Evolutionary conservation across 257 asterid species (phyloP).

Genomic region (Fraxinus americana): DNA sequence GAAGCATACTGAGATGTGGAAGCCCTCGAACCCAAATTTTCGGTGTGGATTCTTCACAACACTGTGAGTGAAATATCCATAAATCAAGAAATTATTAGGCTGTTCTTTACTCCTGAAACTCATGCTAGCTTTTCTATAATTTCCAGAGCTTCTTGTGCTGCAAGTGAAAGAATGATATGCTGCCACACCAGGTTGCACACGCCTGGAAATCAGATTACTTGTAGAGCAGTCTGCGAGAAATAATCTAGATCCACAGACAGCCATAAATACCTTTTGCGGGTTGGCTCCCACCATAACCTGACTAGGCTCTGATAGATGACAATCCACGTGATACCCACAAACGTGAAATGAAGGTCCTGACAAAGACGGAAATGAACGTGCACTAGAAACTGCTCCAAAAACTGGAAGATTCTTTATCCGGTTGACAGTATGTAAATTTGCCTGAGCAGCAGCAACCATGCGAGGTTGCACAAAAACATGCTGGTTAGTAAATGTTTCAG

Average conservation of each 20-base stretch:
- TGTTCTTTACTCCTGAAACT: conserved; percentile 58
- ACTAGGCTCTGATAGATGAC: conserved; percentile 44
- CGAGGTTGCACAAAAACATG: conserved; percentile 55
- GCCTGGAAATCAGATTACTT: conserved; percentile 38
- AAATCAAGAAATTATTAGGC: conserved; percentile 61
- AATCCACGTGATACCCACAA: conserved; percentile 66
- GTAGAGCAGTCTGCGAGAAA: conserved; percentile 37
- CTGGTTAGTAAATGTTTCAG: conserved; percentile 38
- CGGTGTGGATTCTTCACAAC: conserved; percentile 44
- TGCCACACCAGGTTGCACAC: conserved; percentile 35
- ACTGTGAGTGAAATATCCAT: conserved; percentile 63
- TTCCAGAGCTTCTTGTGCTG: conserved; percentile 40
- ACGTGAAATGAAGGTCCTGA: conserved; percentile 71
- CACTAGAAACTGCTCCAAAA: conserved; percentile 64
- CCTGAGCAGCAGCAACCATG: conserved; percentile 65
- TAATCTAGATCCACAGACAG: conserved; percentile 50
- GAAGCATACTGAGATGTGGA: conserved; percentile 47
- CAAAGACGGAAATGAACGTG: conserved; percentile 69
- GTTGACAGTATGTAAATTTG: conserved; percentile 53
- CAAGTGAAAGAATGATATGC: conserved; percentile 39
- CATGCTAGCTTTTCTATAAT: conserved; percentile 57
- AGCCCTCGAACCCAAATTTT: conserved; percentile 53
- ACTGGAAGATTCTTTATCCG: conserved; percentile 60
- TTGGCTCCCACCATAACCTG: conserved; percentile 25
- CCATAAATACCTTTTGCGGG: conserved; percentile 48